Conservation (phyloP, 2,329 filamentous ascomycete species). For the Chaetomiaceae sp. region DNA sequence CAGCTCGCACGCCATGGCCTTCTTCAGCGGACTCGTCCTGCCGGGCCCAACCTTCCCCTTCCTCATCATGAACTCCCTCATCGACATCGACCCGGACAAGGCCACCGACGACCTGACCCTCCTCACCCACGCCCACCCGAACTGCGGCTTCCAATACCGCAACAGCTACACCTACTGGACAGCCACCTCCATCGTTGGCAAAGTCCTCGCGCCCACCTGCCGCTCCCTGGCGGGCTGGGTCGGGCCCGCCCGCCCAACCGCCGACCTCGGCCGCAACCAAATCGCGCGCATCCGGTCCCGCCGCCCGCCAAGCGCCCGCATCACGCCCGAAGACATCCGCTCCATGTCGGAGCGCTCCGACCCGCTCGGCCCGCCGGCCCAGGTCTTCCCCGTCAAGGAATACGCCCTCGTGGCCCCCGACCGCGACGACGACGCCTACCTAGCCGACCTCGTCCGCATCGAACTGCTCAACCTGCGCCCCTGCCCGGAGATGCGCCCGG, state of each 20-base stretch:
- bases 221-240: conserved; percentile 69
- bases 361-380: conserved; percentile 60
- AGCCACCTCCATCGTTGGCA: conserved; percentile 66
- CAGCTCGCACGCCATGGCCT: conserved; percentile 70
- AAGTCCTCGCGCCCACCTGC: conserved; percentile 69
- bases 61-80: conserved; percentile 72
- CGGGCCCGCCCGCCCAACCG: conserved; percentile 64
- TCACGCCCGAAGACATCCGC: conserved; percentile 57
- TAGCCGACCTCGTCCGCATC: conserved; percentile 63
- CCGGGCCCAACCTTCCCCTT: conserved; percentile 67
- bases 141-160: conserved; percentile 72
- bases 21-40: conserved; percentile 69
- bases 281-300: conserved; percentile 65
- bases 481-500: conserved; percentile 22
- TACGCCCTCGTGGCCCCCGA: conserved; percentile 60
- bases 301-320: conserved; percentile 49
- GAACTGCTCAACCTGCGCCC: conserved; percentile 61
- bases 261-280: conserved; percentile 63
- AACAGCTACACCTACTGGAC: conserved; percentile 74
- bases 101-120: conserved; percentile 62
- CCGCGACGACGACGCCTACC: conserved; percentile 42
- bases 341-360: conserved; percentile 65
- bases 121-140: conserved; percentile 63
- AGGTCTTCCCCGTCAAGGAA: conserved; percentile 61
- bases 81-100: conserved; percentile 68